Base-by-base conservation (phyloP, 495 filamentous ascomycete species). In the Staphylotrichum longicolle region DNA sequence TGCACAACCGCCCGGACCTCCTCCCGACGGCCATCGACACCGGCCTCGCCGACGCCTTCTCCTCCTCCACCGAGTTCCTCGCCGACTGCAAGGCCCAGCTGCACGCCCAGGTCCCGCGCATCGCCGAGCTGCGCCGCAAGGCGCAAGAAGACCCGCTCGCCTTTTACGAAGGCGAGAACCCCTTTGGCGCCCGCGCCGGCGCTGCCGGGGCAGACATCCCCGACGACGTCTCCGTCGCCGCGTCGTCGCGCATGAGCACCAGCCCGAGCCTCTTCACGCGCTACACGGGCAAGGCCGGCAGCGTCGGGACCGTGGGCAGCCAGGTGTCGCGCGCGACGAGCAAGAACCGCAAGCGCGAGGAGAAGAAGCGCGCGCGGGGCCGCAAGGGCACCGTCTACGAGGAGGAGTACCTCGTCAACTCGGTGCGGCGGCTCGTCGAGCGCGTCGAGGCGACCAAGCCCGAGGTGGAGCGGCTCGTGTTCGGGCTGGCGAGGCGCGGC, bases 321-420 rank as follows among this genome's bases (percentile, higher is more conserved):
- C 81, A 80, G 15, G 81, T 82, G 2, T 88, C 88, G 20, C 81
- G 91, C 9, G 85, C 86, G 51, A 96, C 91, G 35, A 88, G 85
- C 54, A 92, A 91, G 78, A 96, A 93, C 61, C 83, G 91, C 14
- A 80, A 86, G 14, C 79, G 90, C 14, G 94, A 98, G 72, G 94
- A 98, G 80, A 86, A 96, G 67, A 98, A 98, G 84, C 83, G 91
- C 7, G 94, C 94, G 1, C 82, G 90, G 33, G 94, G 94, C 12
- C 91, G 96, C 72, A 96, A 97, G 80, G 94, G 94, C 14, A 96
- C 88, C 46, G 88, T 98, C 5, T 98, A 98, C 70, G 94, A 98
- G 68, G 94, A 98, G 72, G 94, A 97, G 74, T 98, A 98, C 71
- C 80, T 98, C 10, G 86, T 96, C 48, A 93, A 90, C 67, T 91